Base-by-base conservation (phyloP, 192 early-diverging fungal species). In the Coemansia sp. region DNA sequence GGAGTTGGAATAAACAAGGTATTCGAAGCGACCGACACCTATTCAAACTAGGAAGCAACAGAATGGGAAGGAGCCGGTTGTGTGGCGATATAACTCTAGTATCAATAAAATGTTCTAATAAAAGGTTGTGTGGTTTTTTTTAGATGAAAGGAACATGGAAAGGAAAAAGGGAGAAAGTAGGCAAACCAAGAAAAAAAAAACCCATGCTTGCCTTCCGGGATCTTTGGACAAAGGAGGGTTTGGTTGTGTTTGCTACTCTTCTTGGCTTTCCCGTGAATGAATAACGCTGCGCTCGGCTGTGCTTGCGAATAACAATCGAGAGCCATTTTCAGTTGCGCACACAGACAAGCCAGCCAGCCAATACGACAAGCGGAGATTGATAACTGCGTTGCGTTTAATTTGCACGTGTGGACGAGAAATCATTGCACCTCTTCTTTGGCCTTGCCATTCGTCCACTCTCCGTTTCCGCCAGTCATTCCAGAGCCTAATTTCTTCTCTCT, bases 81-180 rank as follows among this genome's bases (percentile, higher is more conserved):
- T 41, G 36, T 36, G 36, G 35, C 57, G 40, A 52, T 52, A 25
- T 10, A 25, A 2, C 9, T 52, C 49, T 25, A 52, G 49, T 52
- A 52, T 11, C 49, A 52, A 52, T 19, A 52, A 45, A 52, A 25
- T 52, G 22, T 25, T 9, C 49, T 52, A 52, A 25, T 25, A 52
- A 52, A 52, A 25, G 9, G 23, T 52, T 52, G 22, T 52, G 25
- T 52, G 49, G 19, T 59, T 38, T 45, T 54, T 13, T 59, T 35
- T 45, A 45, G 23, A 55, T 35, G 29, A 67, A 42, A 67, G 33
- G 57, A 67, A 67, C n/a, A 55, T 34, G 36, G 29, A 29, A 43
- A 41, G 29, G 34, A 69, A 63, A 62, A 70, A 63, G 34, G 14
- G 25, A 38, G 42, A 58, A 9, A 10, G 15, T 25, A 56, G 40